A percentile compares a stretch with the other conserved stretches of the same genome.
These are phyloP conservation scores for Penicillium aurantiogriseum DNA, from an alignment of 2,329 filamentous ascomycete species.

Conservation along the genomic window DNA sequence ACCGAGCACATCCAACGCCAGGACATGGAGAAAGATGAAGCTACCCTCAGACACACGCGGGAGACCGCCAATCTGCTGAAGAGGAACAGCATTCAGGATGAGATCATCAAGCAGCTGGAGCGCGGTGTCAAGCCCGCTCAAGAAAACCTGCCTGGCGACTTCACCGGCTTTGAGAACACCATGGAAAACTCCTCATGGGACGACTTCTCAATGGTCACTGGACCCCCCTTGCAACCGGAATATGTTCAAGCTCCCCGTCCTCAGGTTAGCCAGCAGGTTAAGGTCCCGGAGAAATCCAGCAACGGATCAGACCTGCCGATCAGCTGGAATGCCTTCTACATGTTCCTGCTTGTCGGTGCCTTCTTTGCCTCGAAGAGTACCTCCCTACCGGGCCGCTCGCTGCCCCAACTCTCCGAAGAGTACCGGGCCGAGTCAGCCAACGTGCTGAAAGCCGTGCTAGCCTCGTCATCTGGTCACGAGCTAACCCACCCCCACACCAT, in stretches of 20 bases:
- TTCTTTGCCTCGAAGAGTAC: slow-evolving; percentile 88
- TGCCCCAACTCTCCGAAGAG: slow-evolving; percentile 47
- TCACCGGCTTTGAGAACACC: slow-evolving; percentile 76
- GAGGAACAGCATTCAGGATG: slow-evolving; percentile 81
- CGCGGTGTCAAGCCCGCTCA: slow-evolving; percentile 38
- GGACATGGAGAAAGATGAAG: slow-evolving; percentile 84
- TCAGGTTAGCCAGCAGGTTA: slow-evolving; percentile 32
- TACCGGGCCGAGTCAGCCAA: slow-evolving; percentile 50
- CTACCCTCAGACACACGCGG: slow-evolving; percentile 82
- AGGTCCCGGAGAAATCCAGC: slow-evolving; percentile 34
- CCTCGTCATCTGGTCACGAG: slow-evolving; percentile 43
- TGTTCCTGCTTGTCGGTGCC: slow-evolving; percentile 94
- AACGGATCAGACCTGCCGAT: slow-evolving; percentile 62
- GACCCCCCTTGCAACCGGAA: slow-evolving; percentile 48
- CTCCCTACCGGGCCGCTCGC: slow-evolving; percentile 59
- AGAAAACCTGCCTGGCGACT: slow-evolving; percentile 63
- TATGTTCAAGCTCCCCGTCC: slow-evolving; percentile 30
- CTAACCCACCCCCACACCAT: slow-evolving; percentile 57
- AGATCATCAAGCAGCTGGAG: slow-evolving; percentile 54
- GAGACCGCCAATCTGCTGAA: slow-evolving; percentile 90
- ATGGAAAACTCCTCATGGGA: slow-evolving; percentile 80
- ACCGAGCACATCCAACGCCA: slow-evolving; percentile 73
- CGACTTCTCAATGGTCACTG: slow-evolving; percentile 72
- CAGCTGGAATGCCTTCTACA: slow-evolving; percentile 70
- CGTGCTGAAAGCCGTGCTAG: slow-evolving; percentile 48